Conservation (phyloP, 257 asterid species). For the Capsicum pubescens region DNA sequence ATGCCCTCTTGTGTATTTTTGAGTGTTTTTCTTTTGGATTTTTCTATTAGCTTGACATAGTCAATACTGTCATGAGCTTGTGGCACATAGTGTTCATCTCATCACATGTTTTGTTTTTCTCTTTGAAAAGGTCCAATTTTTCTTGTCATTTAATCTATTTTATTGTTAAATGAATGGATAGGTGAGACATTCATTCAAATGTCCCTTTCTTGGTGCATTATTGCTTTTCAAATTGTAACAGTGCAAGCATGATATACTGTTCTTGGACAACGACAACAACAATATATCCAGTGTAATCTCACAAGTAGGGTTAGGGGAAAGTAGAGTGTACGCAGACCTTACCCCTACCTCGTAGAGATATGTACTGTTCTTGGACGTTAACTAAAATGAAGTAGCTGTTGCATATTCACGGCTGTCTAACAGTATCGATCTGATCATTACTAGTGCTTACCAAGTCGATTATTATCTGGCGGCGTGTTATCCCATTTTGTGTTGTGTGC, state of each 20-base stretch:
- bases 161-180: conserved; percentile 8
- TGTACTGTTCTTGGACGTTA: not conserved
- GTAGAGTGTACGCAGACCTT: not conserved
- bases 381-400: not conserved
- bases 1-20: not conserved
- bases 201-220: not conserved
- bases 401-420: not conserved
- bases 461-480: too few relatives aligned
- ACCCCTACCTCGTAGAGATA: too few relatives aligned
- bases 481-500: too few relatives aligned
- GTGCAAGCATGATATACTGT: not conserved
- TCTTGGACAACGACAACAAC: not conserved
- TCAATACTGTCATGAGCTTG: conserved; percentile 19
- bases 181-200: not conserved
- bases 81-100: not conserved
- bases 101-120: conserved; percentile 12
- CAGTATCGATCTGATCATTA: not conserved
- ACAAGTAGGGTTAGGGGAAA: not conserved
- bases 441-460: not conserved
- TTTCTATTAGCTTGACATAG: conserved; percentile 1
- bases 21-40: not conserved
- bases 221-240: not conserved
- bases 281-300: not conserved
- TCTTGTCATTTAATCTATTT: not conserved
- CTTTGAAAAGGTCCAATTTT: not conserved